Percentiles rank a stretch among this genome's conserved stretches.
Evolutionary conservation across 495 filamentous ascomycete species (phyloP).

Genomic region (Penicillium pancosmium): DNA sequence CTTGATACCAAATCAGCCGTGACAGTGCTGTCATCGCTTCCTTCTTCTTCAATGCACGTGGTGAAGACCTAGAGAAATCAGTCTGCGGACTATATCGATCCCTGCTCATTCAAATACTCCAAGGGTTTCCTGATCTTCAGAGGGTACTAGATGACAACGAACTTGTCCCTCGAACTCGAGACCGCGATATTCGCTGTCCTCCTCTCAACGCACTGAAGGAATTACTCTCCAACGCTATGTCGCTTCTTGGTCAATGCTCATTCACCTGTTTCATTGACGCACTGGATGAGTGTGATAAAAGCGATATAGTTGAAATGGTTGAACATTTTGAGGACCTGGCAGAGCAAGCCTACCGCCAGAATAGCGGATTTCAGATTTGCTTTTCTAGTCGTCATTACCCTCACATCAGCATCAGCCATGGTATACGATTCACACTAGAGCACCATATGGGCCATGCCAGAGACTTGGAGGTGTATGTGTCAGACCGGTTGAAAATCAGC

Average conservation of each 20-base stretch:
- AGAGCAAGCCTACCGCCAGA: constrained; percentile 16
- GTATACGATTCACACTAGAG: constrained; percentile 32
- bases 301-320: constrained; percentile 40
- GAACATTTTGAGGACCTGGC: constrained; percentile 40
- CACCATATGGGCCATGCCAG: constrained; percentile 30
- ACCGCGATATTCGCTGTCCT: background rate
- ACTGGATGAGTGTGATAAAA: constrained; percentile 44
- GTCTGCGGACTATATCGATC: constrained; percentile 59
- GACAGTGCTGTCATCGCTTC: constrained; percentile 32
- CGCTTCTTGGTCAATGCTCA: constrained; percentile 19
- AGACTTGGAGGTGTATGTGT: constrained; percentile 30
- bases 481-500: constrained; percentile 24
- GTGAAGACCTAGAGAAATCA: constrained; percentile 52
- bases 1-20: background rate
- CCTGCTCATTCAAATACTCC: constrained; percentile 39
- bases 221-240: constrained; percentile 23
- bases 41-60: constrained; percentile 58
- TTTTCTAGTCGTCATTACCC: constrained; percentile 58
- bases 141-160: constrained; percentile 25
- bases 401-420: constrained; percentile 39
- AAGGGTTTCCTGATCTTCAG: constrained; percentile 31
- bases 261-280: constrained; percentile 44
- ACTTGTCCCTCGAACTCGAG: constrained; percentile 6
- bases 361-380: constrained; percentile 32
- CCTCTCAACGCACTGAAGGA: constrained; percentile 25